Evolutionary conservation across 192 early-diverging fungal genomes (phyloP), one percentile per base, ranked within the genome.

Genomic region (Linnemannia hyalina): DNA sequence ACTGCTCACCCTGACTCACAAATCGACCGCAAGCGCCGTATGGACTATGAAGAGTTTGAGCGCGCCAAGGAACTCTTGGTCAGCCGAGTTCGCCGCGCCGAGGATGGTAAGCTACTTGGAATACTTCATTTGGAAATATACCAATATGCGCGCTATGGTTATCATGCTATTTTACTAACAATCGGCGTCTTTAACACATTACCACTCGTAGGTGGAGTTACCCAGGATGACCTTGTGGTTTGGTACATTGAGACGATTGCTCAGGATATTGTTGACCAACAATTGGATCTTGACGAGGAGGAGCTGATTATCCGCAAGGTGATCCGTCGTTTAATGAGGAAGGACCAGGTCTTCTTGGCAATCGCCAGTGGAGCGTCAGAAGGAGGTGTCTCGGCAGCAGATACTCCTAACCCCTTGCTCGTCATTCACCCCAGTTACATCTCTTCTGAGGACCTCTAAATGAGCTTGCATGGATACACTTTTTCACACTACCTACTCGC

Each of bases 391-490:
- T 78, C 82, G 16, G 84, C 84, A 73, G 84, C 78, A 15, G 84
- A 86, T 46, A 70, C 46, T 8, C 32, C 55, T 8, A 70, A 86
- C 46, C 84, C 84, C 22, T 65, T 86, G 38, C 71, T 86, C 15
- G 84, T 86, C n/a, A 77, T 86, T 57, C 84, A 86, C 36, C 84
- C 84, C n/a, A 78, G 75, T 23, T 86, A 86, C 68, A 86, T 86
- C 60, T 76, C 84, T 70, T 76, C 79, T 32, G 84, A 86, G 32
- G 84, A 86, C 18, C 29, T 86, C 22, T 86, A 86, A 74, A 60
- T 65, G 60, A 29, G 26, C 32, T 26, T 3, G n/a, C 26, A 63
- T 29, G 10, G 60, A 29, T 13, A 44, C 44, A 46, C 11, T 29
- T 26, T 60, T 26, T 26, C n/a, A 60, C 23, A 26, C 22, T 10